Evolutionary conservation across 2,329 filamentous ascomycete species (phyloP).

Genomic region (Colletotrichum sp.): DNA sequence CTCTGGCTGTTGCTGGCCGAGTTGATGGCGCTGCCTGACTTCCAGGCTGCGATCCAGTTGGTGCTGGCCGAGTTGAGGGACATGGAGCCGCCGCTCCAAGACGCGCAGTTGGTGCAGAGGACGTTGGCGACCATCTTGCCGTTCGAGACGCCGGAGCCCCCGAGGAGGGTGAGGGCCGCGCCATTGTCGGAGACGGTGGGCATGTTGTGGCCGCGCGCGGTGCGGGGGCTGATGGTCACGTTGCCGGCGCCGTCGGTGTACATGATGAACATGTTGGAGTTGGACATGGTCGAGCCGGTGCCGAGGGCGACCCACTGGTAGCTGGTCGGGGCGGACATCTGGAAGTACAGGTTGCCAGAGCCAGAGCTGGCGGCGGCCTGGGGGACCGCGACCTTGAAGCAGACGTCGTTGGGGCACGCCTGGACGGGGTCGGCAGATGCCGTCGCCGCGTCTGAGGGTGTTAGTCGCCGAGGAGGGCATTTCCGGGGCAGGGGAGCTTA

Average conservation of each 20-base stretch:
- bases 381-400: slow-evolving; percentile 63
- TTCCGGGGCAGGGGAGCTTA: neutral
- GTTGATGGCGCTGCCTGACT: slow-evolving; percentile 48
- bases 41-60: slow-evolving; percentile 62
- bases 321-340: slow-evolving; percentile 58
- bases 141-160: slow-evolving; percentile 60
- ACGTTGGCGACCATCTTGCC: slow-evolving; percentile 66
- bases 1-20: slow-evolving; percentile 41
- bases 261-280: slow-evolving; percentile 66
- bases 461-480: neutral
- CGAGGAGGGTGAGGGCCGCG: slow-evolving; percentile 56
- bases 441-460: slow-evolving; percentile 25
- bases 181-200: slow-evolving; percentile 50
- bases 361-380: slow-evolving; percentile 49
- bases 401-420: slow-evolving; percentile 51
- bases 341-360: slow-evolving; percentile 64
- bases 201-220: slow-evolving; percentile 49
- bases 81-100: slow-evolving; percentile 49
- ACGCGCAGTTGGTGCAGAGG: slow-evolving; percentile 56
- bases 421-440: slow-evolving; percentile 32
- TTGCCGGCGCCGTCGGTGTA: slow-evolving; percentile 64
- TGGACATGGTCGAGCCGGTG: slow-evolving; percentile 59
- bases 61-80: slow-evolving; percentile 43
- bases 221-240: slow-evolving; percentile 65
- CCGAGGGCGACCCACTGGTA: slow-evolving; percentile 65